A percentile compares a stretch with the other conserved stretches of the same genome.
Evolutionary conservation across 2,329 filamentous ascomycete species (phyloP).

Genomic region (Ophiocordyceps camponoti-rufipedis): DNA sequence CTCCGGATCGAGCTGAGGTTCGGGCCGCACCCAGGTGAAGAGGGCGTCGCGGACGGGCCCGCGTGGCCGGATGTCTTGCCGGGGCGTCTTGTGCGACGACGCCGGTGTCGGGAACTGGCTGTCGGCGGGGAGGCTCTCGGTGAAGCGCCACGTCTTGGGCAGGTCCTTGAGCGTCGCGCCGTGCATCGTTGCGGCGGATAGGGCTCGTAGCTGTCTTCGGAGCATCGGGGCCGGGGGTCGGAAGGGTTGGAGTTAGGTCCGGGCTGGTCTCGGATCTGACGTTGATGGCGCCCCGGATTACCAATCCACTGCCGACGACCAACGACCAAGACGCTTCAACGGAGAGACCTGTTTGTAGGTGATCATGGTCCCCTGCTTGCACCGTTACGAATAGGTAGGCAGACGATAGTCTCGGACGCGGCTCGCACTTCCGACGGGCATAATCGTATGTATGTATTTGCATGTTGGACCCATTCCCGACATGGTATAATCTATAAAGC

Average conservation of each 20-base stretch:
- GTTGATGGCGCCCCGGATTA: too few relatives aligned
- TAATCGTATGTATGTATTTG: neutral
- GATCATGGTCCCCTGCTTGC: too few relatives aligned
- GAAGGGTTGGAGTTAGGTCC: constrained; percentile 5
- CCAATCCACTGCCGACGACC: too few relatives aligned
- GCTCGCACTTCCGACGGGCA: neutral
- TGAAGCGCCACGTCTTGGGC: constrained; percentile 48
- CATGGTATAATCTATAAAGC: neutral
- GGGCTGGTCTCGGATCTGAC: too few relatives aligned
- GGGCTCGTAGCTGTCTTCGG: too few relatives aligned
- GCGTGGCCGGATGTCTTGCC: constrained; percentile 59
- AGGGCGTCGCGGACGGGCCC: constrained; percentile 61
- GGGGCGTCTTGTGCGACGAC: constrained; percentile 63
- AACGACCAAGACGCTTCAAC: too few relatives aligned
- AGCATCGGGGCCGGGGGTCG: constrained; percentile 6
- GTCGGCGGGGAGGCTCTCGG: constrained; percentile 56
- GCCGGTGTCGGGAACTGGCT: constrained; percentile 61
- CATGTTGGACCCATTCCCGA: neutral
- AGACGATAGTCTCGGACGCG: neutral
- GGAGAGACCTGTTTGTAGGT: too few relatives aligned
- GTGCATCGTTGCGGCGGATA: too few relatives aligned
- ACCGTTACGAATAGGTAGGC: too few relatives aligned
- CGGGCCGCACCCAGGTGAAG: constrained; percentile 82
- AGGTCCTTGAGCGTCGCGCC: constrained; percentile 31
- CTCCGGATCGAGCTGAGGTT: constrained; percentile 52